Percentiles rank a stretch among this genome's conserved stretches.
Conservation (phyloP, 129 eudicot genomes). For the Glebionis coronaria region DNA sequence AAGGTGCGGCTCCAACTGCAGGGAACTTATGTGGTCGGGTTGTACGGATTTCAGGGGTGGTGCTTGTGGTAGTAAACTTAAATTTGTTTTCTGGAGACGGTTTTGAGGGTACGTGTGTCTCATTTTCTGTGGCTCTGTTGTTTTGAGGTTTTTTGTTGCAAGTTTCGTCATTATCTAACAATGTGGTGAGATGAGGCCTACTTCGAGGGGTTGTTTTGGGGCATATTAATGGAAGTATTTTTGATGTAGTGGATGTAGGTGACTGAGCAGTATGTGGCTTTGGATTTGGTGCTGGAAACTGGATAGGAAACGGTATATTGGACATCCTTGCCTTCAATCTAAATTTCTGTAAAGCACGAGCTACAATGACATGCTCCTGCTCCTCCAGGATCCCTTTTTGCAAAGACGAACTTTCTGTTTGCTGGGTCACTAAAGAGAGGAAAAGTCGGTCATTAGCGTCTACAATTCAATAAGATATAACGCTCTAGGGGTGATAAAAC, state of each 20-base stretch:
- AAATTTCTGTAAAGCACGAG: conserved; percentile 80
- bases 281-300: conserved; percentile 61
- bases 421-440: conserved; percentile 62
- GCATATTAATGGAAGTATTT: conserved; percentile 77
- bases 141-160: conserved; percentile 35
- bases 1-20: conserved; percentile 85
- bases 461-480: background rate
- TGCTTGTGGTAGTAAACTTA: conserved; percentile 15
- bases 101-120: conserved; percentile 22
- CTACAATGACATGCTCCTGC: conserved; percentile 87
- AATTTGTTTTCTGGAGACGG: conserved; percentile 29
- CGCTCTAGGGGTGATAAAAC: no score
- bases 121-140: conserved; percentile 11
- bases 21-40: conserved; percentile 62
- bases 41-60: conserved; percentile 26
- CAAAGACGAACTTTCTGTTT: conserved; percentile 52
- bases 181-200: conserved; percentile 35
- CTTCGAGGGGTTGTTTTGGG: conserved; percentile 48
- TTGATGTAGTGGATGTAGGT: conserved; percentile 60
- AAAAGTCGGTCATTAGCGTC: conserved; percentile 15
- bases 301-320: conserved; percentile 56
- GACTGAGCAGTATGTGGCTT: conserved; percentile 51
- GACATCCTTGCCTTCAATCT: conserved; percentile 58
- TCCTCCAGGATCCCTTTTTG: conserved; percentile 60
- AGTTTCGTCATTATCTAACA: conserved; percentile 21